Evolutionary conservation across 768 basidiomycete species (phyloP).

Genomic region (Lactarius evosmus): DNA sequence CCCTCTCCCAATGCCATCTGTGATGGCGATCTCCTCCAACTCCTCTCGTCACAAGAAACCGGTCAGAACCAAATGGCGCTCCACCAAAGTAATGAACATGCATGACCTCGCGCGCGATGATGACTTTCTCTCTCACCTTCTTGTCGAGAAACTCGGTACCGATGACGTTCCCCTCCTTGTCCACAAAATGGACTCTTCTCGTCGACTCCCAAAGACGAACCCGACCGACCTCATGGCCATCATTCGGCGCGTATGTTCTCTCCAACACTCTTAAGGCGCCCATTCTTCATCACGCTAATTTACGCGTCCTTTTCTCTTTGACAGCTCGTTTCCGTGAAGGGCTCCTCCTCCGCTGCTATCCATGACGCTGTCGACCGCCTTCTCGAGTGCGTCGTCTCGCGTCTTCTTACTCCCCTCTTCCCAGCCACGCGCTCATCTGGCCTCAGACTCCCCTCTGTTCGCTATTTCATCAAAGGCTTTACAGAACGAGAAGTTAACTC

Average conservation of each 20-base stretch:
- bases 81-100: conserved; percentile 88
- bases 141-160: conserved; percentile 86
- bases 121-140: conserved; percentile 85
- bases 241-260: conserved; percentile 67
- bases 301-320: conserved; percentile 26
- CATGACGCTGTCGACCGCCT: conserved; percentile 76
- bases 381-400: conserved; percentile 54
- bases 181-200: conserved; percentile 84
- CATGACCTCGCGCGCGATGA: conserved; percentile 87
- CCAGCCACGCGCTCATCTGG: conserved; percentile 1
- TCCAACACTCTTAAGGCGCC: conserved; percentile 25
- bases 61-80: conserved; percentile 50
- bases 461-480: conserved; percentile 72
- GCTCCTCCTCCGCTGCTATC: conserved; percentile 53
- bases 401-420: conserved; percentile 30
- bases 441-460: conserved; percentile 65
- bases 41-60: conserved; percentile 9
- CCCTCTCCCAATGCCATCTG: conserved; percentile 12
- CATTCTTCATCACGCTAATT: conserved; percentile 22
- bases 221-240: conserved; percentile 63
- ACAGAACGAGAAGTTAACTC: conserved; percentile 86
- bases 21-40: conserved; percentile 13
- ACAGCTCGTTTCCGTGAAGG: conserved; percentile 60
- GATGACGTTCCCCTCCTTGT: conserved; percentile 76
- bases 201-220: conserved; percentile 73